Percentiles rank a stretch among this genome's conserved stretches.
phyloP scores from a whole-genome alignment of 257 asterid species.

The Solanum bukasovii region DNA sequence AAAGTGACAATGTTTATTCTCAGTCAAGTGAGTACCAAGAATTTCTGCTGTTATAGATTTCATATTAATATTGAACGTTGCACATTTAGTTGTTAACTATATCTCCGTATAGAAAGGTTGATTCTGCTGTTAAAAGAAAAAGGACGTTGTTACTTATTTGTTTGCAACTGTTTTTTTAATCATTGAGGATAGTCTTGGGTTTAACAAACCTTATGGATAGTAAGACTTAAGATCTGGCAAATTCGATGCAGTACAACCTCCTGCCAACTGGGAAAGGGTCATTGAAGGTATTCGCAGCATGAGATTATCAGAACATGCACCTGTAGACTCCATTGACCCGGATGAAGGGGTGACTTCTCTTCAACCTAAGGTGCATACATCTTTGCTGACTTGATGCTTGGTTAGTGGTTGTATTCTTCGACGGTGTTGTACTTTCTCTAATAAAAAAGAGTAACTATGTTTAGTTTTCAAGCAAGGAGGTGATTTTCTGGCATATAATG shows the following conservation, averaged over 20 bases:
- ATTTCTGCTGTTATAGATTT: not conserved
- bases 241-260: conserved; percentile 36
- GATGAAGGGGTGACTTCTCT: conserved; percentile 84
- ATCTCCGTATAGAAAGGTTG: not conserved
- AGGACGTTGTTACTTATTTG: not conserved
- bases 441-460: no score
- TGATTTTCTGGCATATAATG: not conserved
- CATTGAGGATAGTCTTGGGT: not conserved
- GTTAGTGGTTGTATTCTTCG: not conserved
- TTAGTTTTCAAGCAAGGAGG: not conserved
- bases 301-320: conserved; percentile 90
- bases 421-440: not conserved
- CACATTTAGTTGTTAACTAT: not conserved
- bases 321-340: conserved; percentile 93
- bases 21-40: not conserved
- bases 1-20: not conserved
- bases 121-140: not conserved
- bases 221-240: not conserved
- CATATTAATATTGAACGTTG: not conserved
- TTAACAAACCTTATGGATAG: not conserved
- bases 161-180: not conserved
- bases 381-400: not conserved
- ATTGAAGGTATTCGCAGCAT: conserved; percentile 66
- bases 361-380: conserved; percentile 64
- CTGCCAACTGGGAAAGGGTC: conserved; percentile 71